A percentile compares a stretch with the other conserved stretches of the same genome.
Evolutionary conservation across 2,329 filamentous ascomycete species (phyloP).

Genomic region (Juglanconis oblonga): DNA sequence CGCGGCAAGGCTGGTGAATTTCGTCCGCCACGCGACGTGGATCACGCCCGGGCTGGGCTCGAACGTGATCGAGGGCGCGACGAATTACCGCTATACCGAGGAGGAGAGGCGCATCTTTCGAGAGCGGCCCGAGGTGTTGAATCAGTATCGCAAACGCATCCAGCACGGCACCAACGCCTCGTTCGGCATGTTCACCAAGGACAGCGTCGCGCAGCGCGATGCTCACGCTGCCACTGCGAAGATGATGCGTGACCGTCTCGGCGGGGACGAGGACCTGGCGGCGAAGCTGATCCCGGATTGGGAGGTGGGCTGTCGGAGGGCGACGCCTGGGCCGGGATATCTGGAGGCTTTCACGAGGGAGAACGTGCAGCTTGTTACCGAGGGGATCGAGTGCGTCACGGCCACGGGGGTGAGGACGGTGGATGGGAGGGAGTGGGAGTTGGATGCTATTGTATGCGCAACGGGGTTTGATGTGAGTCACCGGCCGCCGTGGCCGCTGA

Average conservation of each 20-base stretch:
- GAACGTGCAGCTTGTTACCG: neutral
- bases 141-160: slow-evolving; percentile 19
- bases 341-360: slow-evolving; percentile 51
- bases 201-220: slow-evolving; percentile 15
- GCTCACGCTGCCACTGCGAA: slow-evolving; percentile 1
- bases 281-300: slow-evolving; percentile 54
- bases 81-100: slow-evolving; percentile 4
- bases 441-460: slow-evolving; percentile 62
- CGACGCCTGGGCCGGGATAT: slow-evolving; percentile 62
- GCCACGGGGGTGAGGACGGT: slow-evolving; percentile 52
- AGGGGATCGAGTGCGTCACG: slow-evolving; percentile 44
- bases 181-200: slow-evolving; percentile 17
- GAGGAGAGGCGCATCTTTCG: slow-evolving; percentile 16
- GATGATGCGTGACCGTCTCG: slow-evolving; percentile 19
- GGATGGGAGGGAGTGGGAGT: slow-evolving; percentile 50
- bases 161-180: slow-evolving; percentile 19
- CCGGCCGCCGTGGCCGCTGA: slow-evolving; percentile 56
- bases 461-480: slow-evolving; percentile 61
- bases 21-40: slow-evolving; percentile 61
- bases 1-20: slow-evolving; percentile 53
- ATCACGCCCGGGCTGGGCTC: slow-evolving; percentile 9
- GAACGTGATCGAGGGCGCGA: slow-evolving; percentile 2
- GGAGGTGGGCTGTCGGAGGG: slow-evolving; percentile 57
- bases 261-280: slow-evolving; percentile 12
- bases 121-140: slow-evolving; percentile 16